These are phyloP conservation scores for Bipolaris zeicola DNA, from an alignment of 2,329 filamentous ascomycete genomes.

Conservation along the genomic window DNA sequence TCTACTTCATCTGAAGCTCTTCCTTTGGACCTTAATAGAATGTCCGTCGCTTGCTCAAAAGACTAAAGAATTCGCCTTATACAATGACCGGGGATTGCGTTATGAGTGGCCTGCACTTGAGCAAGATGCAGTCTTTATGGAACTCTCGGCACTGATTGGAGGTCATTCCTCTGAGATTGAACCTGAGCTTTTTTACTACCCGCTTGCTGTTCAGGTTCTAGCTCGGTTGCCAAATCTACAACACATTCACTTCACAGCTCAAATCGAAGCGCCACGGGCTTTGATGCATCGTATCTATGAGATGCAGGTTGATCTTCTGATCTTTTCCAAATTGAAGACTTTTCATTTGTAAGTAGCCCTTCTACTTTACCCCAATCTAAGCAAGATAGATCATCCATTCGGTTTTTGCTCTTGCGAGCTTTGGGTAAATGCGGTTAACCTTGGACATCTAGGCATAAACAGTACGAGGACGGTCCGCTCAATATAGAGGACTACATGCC, in stretches of 20 bases:
- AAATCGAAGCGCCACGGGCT: conserved; percentile 5
- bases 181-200: conserved; percentile 3
- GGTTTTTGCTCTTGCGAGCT: not conserved
- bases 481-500: conserved; percentile 3
- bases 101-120: conserved; percentile 4
- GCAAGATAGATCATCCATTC: not conserved
- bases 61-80: not conserved
- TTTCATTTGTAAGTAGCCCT: conserved; percentile 7
- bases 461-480: conserved; percentile 6
- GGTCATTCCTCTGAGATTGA: conserved; percentile 3
- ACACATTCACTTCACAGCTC: conserved; percentile 3
- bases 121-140: not conserved
- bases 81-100: not conserved
- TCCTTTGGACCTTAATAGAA: conserved; percentile 9
- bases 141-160: not conserved
- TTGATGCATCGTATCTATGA: conserved; percentile 11
- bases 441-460: not conserved
- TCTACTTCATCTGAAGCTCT: conserved; percentile 2
- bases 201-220: conserved; percentile 6
- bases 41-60: not conserved
- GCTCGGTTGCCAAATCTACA: conserved; percentile 10
- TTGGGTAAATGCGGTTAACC: not conserved
- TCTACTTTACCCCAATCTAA: not conserved
- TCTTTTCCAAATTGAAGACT: conserved; percentile 10
- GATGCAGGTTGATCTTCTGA: not conserved